Conservation (phyloP, 306 rosid genomes). For the Urtica urens region DNA sequence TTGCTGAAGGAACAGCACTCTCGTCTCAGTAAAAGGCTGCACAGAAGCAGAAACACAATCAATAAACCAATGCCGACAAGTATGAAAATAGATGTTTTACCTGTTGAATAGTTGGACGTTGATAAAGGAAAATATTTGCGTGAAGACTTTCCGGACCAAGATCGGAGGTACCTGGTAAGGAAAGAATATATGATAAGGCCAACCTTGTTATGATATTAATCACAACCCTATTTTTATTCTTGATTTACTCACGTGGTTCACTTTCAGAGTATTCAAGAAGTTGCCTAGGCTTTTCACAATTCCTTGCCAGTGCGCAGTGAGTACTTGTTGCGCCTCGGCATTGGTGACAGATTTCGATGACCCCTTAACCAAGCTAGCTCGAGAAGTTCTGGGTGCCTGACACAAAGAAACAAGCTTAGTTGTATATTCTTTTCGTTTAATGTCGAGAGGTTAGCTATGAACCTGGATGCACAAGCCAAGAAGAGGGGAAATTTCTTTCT, state of each 20-base stretch:
- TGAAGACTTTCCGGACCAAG: constrained; percentile 89
- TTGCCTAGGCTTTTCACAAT: constrained; percentile 80
- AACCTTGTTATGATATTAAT: no score
- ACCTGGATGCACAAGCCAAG: constrained; percentile 99
- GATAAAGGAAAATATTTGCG: constrained; percentile 95
- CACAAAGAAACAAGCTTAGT: neutral
- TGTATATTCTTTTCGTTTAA: neutral
- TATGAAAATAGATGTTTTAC: constrained; percentile 17
- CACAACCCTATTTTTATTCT: no score
- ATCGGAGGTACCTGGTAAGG: constrained; percentile 74
- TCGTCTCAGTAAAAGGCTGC: constrained; percentile 90
- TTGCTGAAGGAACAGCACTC: constrained; percentile 99
- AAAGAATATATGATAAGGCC: no score
- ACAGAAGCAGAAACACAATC: neutral
- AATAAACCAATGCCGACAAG: neutral
- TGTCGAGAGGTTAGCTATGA: neutral
- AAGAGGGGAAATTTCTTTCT: constrained; percentile 94
- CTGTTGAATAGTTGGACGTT: constrained; percentile 98
- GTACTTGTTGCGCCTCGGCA: constrained; percentile 90
- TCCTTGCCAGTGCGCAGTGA: constrained; percentile 98
- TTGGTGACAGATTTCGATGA: constrained; percentile 63
- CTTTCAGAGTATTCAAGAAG: constrained; percentile 73
- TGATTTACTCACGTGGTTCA: constrained; percentile 82
- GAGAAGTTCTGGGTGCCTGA: constrained; percentile 95
- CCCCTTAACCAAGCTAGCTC: constrained; percentile 88